These are phyloP conservation scores for Verticillium tricorpus DNA, from an alignment of 2,329 filamentous ascomycete species.

Conservation along the genomic window DNA sequence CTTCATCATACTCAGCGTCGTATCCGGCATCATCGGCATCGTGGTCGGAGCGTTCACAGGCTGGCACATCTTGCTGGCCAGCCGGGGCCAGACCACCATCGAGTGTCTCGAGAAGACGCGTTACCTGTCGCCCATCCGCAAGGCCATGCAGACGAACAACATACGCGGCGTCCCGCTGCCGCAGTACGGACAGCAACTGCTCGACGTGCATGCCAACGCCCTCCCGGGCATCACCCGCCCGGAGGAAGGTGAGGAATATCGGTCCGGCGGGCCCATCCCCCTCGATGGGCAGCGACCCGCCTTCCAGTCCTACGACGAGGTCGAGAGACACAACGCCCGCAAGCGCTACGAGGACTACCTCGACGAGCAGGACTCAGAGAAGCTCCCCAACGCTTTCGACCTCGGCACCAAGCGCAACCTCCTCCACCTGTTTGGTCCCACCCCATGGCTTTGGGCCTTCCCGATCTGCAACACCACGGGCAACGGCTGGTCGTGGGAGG, in stretches of 20 bases:
- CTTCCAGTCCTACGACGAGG: slow-evolving; percentile 49
- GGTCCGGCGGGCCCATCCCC: slow-evolving; percentile 20
- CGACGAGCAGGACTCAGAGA: slow-evolving; percentile 82
- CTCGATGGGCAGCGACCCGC: slow-evolving; percentile 30
- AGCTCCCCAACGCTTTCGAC: slow-evolving; percentile 90
- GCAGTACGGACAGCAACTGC: slow-evolving; percentile 65
- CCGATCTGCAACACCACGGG: slow-evolving; percentile 83
- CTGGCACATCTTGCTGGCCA: slow-evolving; percentile 85
- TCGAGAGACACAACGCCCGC: slow-evolving; percentile 50
- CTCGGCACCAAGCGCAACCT: slow-evolving; percentile 80
- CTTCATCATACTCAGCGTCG: slow-evolving; percentile 80
- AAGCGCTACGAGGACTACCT: slow-evolving; percentile 68
- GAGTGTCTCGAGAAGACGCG: slow-evolving; percentile 94
- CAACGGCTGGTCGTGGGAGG: slow-evolving; percentile 93
- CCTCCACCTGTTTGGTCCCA: slow-evolving; percentile 73
- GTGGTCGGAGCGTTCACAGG: slow-evolving; percentile 84
- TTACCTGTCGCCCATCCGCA: slow-evolving; percentile 77
- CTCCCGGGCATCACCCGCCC: slow-evolving; percentile 74
- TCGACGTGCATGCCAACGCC: slow-evolving; percentile 77
- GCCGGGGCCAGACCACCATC: slow-evolving; percentile 83
- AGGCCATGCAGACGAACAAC: slow-evolving; percentile 60
- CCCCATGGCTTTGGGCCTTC: slow-evolving; percentile 68
- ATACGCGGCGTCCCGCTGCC: slow-evolving; percentile 47
- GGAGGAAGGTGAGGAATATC: slow-evolving; percentile 70
- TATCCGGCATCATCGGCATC: slow-evolving; percentile 86